Percentiles rank a stretch among this genome's conserved stretches.
Conservation (phyloP, 768 basidiomycete species). For the Hebeloma cylindrosporum region DNA sequence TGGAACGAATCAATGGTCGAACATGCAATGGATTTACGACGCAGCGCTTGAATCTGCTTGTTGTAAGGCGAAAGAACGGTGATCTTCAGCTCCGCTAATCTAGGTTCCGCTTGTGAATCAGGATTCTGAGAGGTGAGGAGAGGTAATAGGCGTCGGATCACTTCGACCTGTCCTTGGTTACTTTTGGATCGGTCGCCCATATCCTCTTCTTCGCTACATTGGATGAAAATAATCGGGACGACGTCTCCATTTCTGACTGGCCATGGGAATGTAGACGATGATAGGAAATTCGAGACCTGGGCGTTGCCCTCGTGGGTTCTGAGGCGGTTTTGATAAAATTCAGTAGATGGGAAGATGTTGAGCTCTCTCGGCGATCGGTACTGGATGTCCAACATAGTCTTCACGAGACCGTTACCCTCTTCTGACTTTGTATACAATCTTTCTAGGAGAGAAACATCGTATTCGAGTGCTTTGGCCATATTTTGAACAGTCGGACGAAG, state of each 20-base stretch:
- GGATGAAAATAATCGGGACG: constrained; percentile 57
- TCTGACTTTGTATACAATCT: constrained; percentile 47
- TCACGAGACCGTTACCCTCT: constrained; percentile 36
- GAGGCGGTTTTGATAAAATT: constrained; percentile 61
- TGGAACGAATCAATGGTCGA: constrained; percentile 67
- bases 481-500: constrained; percentile 62
- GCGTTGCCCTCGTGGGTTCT: constrained; percentile 43
- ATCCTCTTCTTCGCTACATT: constrained; percentile 58
- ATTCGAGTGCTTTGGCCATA: constrained; percentile 56
- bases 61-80: constrained; percentile 62
- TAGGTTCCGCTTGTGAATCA: constrained; percentile 14
- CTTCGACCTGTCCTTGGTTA: constrained; percentile 56
- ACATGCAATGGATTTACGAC: constrained; percentile 34
- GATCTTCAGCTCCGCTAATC: constrained; percentile 31
- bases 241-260: constrained; percentile 37
- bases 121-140: constrained; percentile 35
- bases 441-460: constrained; percentile 63
- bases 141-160: constrained; percentile 47
- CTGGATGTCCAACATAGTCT: constrained; percentile 69
- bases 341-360: constrained; percentile 58
- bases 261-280: constrained; percentile 55
- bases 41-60: constrained; percentile 52
- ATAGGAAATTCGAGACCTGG: constrained; percentile 38
- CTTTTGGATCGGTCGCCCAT: constrained; percentile 59
- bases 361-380: constrained; percentile 63